These are phyloP conservation scores for Fraxinus velutina DNA, from an alignment of 305 asterid genomes.

Conservation along the genomic window DNA sequence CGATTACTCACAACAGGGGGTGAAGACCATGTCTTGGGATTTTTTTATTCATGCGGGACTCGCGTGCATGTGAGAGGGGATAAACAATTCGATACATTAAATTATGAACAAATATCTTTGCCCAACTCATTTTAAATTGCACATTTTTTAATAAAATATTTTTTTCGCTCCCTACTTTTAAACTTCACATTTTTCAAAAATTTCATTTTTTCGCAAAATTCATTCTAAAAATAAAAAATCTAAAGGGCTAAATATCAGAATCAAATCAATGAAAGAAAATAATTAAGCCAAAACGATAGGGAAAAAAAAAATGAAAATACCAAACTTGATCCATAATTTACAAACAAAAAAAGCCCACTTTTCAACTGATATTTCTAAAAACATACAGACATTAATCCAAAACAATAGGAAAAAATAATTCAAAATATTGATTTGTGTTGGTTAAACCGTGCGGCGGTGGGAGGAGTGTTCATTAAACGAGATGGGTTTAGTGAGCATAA, in stretches of 20 bases:
- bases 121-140: background rate
- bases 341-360: background rate
- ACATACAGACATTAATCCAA: background rate
- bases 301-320: background rate
- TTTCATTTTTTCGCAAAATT: too few species aligned
- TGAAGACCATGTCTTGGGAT: too few species aligned
- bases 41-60: too few species aligned
- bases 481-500: conserved; percentile 4
- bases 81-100: too few species aligned
- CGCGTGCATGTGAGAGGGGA: too few species aligned
- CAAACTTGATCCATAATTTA: background rate
- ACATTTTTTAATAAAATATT: too few species aligned
- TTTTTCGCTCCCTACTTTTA: too few species aligned
- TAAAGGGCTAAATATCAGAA: background rate
- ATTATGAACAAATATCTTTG: too few species aligned
- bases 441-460: background rate
- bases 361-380: background rate
- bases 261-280: background rate
- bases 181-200: background rate
- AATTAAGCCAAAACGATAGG: too few species aligned
- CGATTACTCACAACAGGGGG: too few species aligned
- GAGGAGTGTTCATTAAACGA: background rate
- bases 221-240: background rate
- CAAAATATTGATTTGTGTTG: background rate
- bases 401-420: background rate